phyloP scores from a whole-genome alignment of 2,329 filamentous ascomycete genomes.

The Pseudocercospora macadamiae region DNA sequence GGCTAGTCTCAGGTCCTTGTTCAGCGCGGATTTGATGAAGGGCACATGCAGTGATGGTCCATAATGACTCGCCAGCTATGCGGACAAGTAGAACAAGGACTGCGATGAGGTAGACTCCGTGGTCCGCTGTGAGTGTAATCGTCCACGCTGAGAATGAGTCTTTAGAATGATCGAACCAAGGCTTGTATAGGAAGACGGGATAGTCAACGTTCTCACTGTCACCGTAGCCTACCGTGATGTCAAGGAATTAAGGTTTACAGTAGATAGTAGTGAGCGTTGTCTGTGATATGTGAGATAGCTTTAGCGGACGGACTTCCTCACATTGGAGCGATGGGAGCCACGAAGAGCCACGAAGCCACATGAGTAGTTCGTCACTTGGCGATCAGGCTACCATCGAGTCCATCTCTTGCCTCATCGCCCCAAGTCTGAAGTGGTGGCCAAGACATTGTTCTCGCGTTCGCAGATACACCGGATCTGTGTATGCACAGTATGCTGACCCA shows the following conservation, averaged over 20 bases:
- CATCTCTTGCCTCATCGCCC: background rate
- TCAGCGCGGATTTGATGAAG: slow-evolving; percentile 11
- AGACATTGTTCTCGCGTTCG: background rate
- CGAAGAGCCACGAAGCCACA: too few relatives aligned
- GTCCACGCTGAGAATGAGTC: slow-evolving; percentile 2
- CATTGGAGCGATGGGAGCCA: too few relatives aligned
- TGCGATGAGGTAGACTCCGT: slow-evolving; percentile 5
- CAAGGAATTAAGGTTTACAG: background rate
- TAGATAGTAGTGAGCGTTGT: background rate
- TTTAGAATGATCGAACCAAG: slow-evolving; percentile 9
- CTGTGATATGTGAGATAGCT: too few relatives aligned
- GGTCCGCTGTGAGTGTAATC: slow-evolving; percentile 10
- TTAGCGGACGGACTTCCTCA: too few relatives aligned
- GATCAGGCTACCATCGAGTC: background rate
- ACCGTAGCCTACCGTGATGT: background rate
- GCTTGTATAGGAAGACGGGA: background rate
- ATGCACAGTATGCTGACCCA: background rate
- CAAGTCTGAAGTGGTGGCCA: background rate
- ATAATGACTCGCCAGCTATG: slow-evolving; percentile 9
- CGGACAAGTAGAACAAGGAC: slow-evolving; percentile 11
- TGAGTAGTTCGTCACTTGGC: background rate
- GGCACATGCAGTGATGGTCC: slow-evolving; percentile 10
- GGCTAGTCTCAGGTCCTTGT: background rate
- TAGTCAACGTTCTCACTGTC: background rate
- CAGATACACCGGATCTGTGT: too few relatives aligned